Conservation (phyloP, 164 flowering plant species). For the Sextonia rubra region DNA sequence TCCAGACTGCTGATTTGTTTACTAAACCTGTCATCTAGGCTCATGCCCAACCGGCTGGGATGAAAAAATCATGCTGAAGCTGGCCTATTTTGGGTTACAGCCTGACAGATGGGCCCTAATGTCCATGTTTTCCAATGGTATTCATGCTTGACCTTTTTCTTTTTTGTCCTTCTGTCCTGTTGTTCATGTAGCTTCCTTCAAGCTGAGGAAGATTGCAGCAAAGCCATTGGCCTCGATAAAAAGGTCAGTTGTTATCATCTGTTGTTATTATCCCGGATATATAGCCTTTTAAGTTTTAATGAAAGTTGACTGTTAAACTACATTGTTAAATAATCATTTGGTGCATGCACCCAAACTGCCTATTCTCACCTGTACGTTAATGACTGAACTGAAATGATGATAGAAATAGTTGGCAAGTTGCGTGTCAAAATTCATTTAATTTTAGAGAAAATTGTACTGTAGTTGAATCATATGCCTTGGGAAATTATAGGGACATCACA, state of each 20-base stretch:
- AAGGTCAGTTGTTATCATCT: slow-evolving; percentile 45
- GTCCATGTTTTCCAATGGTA: background rate
- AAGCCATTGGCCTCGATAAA: slow-evolving; percentile 80
- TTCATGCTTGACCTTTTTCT: background rate
- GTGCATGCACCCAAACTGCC: no score
- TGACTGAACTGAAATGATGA: background rate
- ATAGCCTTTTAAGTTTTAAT: no score
- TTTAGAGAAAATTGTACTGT: no score
- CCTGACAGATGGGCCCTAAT: no score
- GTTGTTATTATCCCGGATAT: background rate
- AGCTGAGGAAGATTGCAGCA: slow-evolving; percentile 86
- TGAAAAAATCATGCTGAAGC: background rate
- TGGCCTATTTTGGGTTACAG: no score
- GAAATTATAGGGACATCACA: no score
- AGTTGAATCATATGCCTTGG: no score
- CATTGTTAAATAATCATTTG: background rate
- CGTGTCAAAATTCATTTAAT: background rate
- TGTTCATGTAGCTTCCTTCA: slow-evolving; percentile 53
- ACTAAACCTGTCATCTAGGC: background rate
- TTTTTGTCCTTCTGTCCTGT: background rate
- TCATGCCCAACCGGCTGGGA: background rate
- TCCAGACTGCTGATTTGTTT: background rate
- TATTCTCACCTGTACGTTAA: no score
- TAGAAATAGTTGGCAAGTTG: background rate
- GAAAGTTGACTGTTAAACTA: background rate